Base-by-base conservation (phyloP, 441 rosid genomes). In the Biscutella laevigata region DNA sequence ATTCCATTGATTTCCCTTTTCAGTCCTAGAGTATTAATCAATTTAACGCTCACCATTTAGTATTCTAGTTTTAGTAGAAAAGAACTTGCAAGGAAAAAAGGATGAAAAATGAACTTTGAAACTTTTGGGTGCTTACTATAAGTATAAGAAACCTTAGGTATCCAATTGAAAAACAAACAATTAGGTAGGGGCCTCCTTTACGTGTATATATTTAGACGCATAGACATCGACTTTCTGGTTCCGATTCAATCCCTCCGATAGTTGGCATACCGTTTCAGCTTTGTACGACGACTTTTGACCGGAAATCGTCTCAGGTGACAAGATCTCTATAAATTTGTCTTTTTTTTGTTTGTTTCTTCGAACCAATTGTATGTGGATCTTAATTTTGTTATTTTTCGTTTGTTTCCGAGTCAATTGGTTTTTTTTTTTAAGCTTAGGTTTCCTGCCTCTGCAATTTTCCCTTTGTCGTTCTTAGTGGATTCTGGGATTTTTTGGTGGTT, bases 381-480 rank as follows among this genome's bases (percentile, higher is more conserved):
- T 21, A 35, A 34, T 57, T 26, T 44, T 24, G n/a, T 35, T 1
- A 3, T n/a, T 29, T 4, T n/a, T 26, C 15, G 3, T 21, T 25
- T 21, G 41, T 15, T 53, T 29, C 33, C 19, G 56, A 37, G 6
- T 24, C 41, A 25, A 51, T 28, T 50, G 30, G 28, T 57, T 64
- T 16, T 19, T 33, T 40, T 42, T n/a, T n/a, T n/a, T n/a, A n/a
- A 20, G 42, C 46, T 53, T 64, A 57, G 41, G 3, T 55, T 39
- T 12, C 26, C 21, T 50, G 15, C 5, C 3, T 36, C 2, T 41
- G 25, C 15, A 34, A 24, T 6, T 35, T 60, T 29, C 2, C 4
- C 17, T 46, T 1, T 29, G 8, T 30, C 20, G 20, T 6, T 60
- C 27, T 17, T 61, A 12, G 4, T n/a, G 2, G 21, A 35, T 27